phyloP scores from a whole-genome alignment of 2,329 filamentous ascomycete genomes.

The Pestalotiopsis fici region DNA sequence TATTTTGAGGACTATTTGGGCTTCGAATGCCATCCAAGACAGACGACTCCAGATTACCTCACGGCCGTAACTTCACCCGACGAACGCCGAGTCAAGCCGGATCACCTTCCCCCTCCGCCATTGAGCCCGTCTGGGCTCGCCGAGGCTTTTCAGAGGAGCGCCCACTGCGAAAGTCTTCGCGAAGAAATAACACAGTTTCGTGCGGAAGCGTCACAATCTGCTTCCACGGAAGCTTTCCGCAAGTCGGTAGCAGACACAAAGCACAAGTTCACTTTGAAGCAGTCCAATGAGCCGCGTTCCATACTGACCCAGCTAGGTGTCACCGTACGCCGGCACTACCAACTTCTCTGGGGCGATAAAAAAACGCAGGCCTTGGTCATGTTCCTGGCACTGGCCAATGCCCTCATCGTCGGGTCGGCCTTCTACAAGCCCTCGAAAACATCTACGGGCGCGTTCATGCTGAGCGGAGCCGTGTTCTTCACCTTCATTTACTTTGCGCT shows the following conservation, averaged over 20 bases:
- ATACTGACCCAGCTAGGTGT: background rate
- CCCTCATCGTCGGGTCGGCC: background rate
- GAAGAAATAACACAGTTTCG: background rate
- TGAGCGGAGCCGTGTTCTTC: background rate
- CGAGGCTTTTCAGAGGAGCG: background rate
- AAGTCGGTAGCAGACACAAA: background rate
- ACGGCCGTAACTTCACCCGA: background rate
- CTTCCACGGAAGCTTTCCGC: background rate
- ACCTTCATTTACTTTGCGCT: background rate
- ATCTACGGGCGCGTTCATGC: background rate
- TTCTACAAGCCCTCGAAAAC: background rate
- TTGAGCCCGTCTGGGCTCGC: background rate
- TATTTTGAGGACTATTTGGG: background rate
- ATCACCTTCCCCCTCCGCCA: background rate
- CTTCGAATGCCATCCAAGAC: background rate
- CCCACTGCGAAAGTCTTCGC: background rate
- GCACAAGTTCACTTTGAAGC: background rate
- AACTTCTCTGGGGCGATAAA: background rate
- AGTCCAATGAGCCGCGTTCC: background rate
- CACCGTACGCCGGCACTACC: background rate
- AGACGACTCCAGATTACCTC: background rate
- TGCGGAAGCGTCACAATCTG: background rate
- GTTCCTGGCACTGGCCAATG: background rate
- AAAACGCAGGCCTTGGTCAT: background rate
- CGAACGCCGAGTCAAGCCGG: background rate